Evolutionary conservation across 164 flowering plant genomes (phyloP), one percentile per base, ranked within the genome.

Genomic region (Litsea cubeba): DNA sequence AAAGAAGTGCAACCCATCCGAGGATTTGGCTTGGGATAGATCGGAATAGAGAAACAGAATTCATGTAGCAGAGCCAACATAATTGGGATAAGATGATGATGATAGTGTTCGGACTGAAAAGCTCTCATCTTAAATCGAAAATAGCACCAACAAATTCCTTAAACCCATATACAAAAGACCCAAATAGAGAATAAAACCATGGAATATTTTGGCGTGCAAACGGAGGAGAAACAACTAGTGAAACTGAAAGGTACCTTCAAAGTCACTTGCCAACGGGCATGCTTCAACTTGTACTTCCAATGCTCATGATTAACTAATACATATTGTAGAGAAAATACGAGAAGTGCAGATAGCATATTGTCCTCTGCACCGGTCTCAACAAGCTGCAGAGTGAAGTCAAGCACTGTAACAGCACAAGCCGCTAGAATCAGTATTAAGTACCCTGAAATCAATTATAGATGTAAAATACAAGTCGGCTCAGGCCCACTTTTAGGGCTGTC

Each of bases 231-330:
- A 15, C 60, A 54, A 62, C 5, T n/a, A 46, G 65, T 1, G 12
- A 6, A 64, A 17, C 26, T 58, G 3, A 6, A 49, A 73, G 30
- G 57, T 51, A 74, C 76, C 76, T 74, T 74, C 28, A 74, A 46
- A 54, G 76, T 74, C 78, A 95, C 89, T 82, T 81, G 83, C 99
- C 98, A 95, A 49, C 93, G 90, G 71, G 81, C 83, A 83, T 87
- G 82, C 84, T 86, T 92, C 80, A 79, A 79, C 79, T 87, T 93
- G 83, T 89, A 92, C 76, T 89, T 93, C 98, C 99, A 93, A 74
- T 82, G 83, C 77, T 90, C 99, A 76, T 95, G 97, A 78, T 92
- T 93, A 57, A 93, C 91, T 6, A 93, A 87, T 75, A 91, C 85
- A 85, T 88, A 93, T 76, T 93, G 98, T 70, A 95, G 82, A 26